These are phyloP conservation scores for Polyporus arcularius DNA, from an alignment of 768 basidiomycete species.

Conservation along the genomic window DNA sequence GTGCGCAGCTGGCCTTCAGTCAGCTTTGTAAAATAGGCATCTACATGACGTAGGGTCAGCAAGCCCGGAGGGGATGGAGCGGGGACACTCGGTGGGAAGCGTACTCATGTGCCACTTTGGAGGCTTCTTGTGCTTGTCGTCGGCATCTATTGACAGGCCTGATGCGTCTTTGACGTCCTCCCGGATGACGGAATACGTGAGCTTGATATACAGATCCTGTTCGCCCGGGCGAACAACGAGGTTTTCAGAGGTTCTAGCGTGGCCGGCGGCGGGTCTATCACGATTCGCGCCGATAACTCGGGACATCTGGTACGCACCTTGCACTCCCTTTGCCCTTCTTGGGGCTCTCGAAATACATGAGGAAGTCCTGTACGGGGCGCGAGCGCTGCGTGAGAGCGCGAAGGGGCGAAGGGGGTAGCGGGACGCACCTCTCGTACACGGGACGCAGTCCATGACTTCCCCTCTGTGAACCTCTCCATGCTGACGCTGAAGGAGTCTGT, in stretches of 20 bases:
- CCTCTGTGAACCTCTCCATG: constrained; percentile 86
- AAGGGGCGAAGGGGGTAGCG: not conserved
- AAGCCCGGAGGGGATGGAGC: not conserved
- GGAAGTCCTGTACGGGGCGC: constrained; percentile 59
- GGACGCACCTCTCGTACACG: constrained; percentile 64
- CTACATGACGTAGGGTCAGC: constrained; percentile 39
- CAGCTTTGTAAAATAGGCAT: constrained; percentile 80
- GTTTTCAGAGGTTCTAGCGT: constrained; percentile 41
- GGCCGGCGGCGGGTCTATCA: constrained; percentile 7
- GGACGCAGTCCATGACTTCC: constrained; percentile 80
- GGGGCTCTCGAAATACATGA: constrained; percentile 74
- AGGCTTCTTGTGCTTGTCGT: constrained; percentile 27
- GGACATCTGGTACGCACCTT: constrained; percentile 25
- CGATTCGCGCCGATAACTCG: constrained; percentile 15
- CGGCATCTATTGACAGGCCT: constrained; percentile 49
- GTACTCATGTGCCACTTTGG: constrained; percentile 85
- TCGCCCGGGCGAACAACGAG: constrained; percentile 36
- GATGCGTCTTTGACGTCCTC: constrained; percentile 29
- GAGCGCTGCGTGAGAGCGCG: constrained; percentile 5
- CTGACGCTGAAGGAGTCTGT: constrained; percentile 76
- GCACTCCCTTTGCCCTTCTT: constrained; percentile 28
- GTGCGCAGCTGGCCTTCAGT: constrained; percentile 72
- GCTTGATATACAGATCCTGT: constrained; percentile 60
- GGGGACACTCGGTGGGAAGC: constrained; percentile 25
- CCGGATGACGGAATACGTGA: constrained; percentile 74